Base-by-base conservation (phyloP, 768 basidiomycete genomes). In the Trametes villosa region DNA sequence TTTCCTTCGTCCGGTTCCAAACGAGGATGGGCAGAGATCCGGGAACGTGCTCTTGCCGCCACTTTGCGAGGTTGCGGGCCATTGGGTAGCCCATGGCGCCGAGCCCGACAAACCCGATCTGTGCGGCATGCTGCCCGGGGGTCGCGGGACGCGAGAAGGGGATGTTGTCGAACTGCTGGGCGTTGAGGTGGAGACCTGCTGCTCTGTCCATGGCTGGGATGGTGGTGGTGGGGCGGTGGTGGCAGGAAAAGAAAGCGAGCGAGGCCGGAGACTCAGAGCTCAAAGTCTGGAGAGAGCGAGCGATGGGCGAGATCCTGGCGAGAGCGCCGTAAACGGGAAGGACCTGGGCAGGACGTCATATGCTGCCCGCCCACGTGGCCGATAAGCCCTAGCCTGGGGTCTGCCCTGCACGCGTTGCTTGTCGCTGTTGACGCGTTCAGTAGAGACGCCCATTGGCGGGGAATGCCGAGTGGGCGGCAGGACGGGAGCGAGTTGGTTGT, bases 31-130 rank as follows among this genome's bases (percentile, higher is more conserved):
- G 85, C 0, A 78, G 76, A 33, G 78, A 66, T 3, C 69, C 71
- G 15, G 69, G 70, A 34, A 71, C 60, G 45, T 79, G 75, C 5
- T 74, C 65, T 20, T 75, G 72, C 45, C 75, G 79, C 64, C 81
- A 76, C 42, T 75, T 83, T 33, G 90, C 91, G 33, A 96, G 79
- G 72, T 96, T 96, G 36, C 81, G 79, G 7, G 89, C 89, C 89
- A 95, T 94, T 20, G 78, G 72, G 67, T 79, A 83, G 11, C 90
- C 92, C 84, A 93, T 91, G 22, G 83, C 81, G 22, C 88, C 87
- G 17, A 88, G 73, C 4, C 78, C 80, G 65, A 75, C 70, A 69
- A 80, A 81, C 2, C 84, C 86, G 65, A 86, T 70, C 62, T 75
- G 78, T 41, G 72, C 68, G 9, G 72, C 68, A 56, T 72, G 71